Evolutionary conservation across 177 flowering plant genomes (phyloP), one percentile per base, ranked within the genome.

Genomic region (Vitis hybrid): DNA sequence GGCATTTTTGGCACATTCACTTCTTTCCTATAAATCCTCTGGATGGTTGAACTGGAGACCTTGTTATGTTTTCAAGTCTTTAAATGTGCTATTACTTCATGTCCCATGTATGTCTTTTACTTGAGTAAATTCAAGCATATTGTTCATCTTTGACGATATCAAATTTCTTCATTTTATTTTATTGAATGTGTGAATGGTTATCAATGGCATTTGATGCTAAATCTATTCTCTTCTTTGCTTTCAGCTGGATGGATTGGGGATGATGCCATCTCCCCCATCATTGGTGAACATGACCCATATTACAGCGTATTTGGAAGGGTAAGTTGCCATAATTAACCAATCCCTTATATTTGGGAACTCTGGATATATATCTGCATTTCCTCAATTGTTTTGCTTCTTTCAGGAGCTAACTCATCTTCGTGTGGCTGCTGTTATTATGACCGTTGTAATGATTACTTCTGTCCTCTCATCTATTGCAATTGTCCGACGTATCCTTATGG

Each of bases 211-310:
- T 19, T 21, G 24, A 27, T 67, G 46, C 65, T 74, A 64, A 70
- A 49, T 64, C 51, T 58, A 56, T 62, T 69, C 68, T 59, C 51
- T 50, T 68, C 64, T 32, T 52, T 57, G 6, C 51, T 72, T 76
- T 58, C 71, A 95, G 99, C 97, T 87, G 99, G 99, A 75, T 96
- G 99, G 99, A 90, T 96, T 69, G 99, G 99, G 64, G 80, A 88
- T 67, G 89, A 89, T 84, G 92, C 90, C 18, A 80, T 96, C 66
- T 77, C 97, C 18, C 97, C 92, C 24, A 85, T 93, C 71, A 90
- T 93, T 76, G 98, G 99, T 63, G 89, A 81, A 76, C 91, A 89
- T 77, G 98, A 96, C 81, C 98, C 97, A 3, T 96, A 96, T 59
- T 74, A 81, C 74, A 86, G 75, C 30, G 80, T 87, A 54, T 87